Base-by-base conservation (phyloP, 257 asterid species). In the Nicotiana undulata region DNA sequence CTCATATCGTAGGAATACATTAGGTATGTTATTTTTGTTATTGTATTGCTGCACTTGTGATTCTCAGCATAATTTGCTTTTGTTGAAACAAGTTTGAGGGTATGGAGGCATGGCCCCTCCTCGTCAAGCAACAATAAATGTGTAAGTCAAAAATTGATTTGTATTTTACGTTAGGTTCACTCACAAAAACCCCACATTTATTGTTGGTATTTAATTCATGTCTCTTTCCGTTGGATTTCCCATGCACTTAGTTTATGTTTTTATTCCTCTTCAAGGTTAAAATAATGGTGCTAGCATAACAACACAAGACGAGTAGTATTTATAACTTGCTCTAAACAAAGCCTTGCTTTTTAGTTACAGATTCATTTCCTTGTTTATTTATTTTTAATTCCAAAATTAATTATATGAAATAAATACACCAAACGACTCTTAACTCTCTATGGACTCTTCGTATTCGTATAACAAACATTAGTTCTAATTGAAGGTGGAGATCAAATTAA, bases 141-240 rank as follows among this genome's bases (percentile, higher is more conserved):
- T 46, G 8, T 55, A 55, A 55, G 61, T 72, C 78, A 72, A 58
- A 46, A 22, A 70, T 70, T 68, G 77, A 20, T 70, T 51, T 40
- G 44, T 20, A 70, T 20, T 70, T 46, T 70, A 70, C 58, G 58
- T 20, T 70, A 70, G 77, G 77, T 70, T 70, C 77, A 70, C n/a
- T 22, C 59, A 70, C 59, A 70, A 40, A 40, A 26, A 4, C 0
- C 32, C 78, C 37, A 15, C 22, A 72, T 72, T 72, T 72, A 46
- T 72, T 72, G 78, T 58, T 46, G 60, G 59, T 20, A 22, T 72
- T 72, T n/a, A n/a, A n/a, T n/a, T 72, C 59, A 37, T 46, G 77
- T 46, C 77, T 46, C 77, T 46, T 72, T 72, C 78, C 60, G 16
- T 13, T 24, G 40, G 78, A 72, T 72, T 72, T 46, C 37, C 78